Conservation (phyloP, 108 stramenopile species). For the Nitzschia sp. region DNA sequence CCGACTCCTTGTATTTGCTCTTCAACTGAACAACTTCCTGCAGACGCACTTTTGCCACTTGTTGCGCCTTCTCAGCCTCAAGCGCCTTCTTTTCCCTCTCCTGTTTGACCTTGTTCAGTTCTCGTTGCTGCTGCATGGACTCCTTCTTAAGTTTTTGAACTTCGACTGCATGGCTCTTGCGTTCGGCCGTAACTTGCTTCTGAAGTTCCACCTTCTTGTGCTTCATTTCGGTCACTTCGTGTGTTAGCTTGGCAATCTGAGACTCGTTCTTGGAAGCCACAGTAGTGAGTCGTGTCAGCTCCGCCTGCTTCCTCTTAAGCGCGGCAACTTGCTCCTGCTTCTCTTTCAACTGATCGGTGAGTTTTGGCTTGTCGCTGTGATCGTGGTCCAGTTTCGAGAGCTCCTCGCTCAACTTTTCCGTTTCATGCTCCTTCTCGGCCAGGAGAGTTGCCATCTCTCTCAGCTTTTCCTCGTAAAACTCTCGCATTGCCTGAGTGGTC, state of each 20-base stretch:
- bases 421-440: slow-evolving; percentile 43
- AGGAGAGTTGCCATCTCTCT: slow-evolving; percentile 51
- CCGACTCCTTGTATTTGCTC: slow-evolving; percentile 68
- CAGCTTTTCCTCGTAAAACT: slow-evolving; percentile 59
- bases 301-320: slow-evolving; percentile 43
- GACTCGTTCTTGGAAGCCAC: slow-evolving; percentile 56
- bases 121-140: slow-evolving; percentile 50
- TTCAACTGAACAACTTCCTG: slow-evolving; percentile 47
- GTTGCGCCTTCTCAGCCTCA: slow-evolving; percentile 66
- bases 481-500: slow-evolving; percentile 56
- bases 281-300: slow-evolving; percentile 45
- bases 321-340: slow-evolving; percentile 54
- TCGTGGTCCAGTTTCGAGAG: slow-evolving; percentile 32
- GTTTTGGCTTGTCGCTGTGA: slow-evolving; percentile 23
- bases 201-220: slow-evolving; percentile 53
- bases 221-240: slow-evolving; percentile 53
- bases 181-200: slow-evolving; percentile 42
- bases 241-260: slow-evolving; percentile 40
- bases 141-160: slow-evolving; percentile 55
- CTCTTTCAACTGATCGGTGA: slow-evolving; percentile 32
- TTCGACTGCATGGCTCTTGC: slow-evolving; percentile 43
- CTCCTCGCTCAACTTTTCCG: slow-evolving; percentile 40
- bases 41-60: slow-evolving; percentile 52
- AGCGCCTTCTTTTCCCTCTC: slow-evolving; percentile 30
- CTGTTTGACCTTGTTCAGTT: slow-evolving; percentile 42